A percentile compares a stretch with the other conserved stretches of the same genome.
phyloP scores from a whole-genome alignment of 176 grass and related monocot species.

The Luzula sylvatica region DNA sequence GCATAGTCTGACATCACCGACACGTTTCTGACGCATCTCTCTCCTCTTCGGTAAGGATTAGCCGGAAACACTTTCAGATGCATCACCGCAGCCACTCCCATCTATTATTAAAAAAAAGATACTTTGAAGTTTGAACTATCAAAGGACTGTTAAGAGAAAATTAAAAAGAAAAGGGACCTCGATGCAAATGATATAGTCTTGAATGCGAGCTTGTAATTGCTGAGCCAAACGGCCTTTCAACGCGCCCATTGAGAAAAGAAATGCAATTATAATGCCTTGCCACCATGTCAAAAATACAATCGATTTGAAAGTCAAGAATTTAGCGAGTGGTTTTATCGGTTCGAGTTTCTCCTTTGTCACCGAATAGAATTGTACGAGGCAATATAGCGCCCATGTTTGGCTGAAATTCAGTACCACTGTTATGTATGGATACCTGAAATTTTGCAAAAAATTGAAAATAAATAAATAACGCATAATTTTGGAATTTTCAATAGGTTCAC shows the following conservation, averaged over 20 bases:
- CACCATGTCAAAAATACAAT: constrained; percentile 99
- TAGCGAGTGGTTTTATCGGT: constrained; percentile 83
- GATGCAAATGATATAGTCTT: constrained; percentile 97
- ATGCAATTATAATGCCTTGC: constrained; percentile 92
- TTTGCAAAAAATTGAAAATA: too few species aligned
- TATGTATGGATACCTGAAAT: constrained; percentile 88
- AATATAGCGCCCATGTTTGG: constrained; percentile 97
- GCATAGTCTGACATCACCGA: constrained; percentile 98
- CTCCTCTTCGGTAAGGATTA: constrained; percentile 62
- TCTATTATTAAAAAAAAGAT: constrained; percentile 41
- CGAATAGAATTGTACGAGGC: constrained; percentile 93
- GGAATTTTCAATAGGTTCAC: too few species aligned
- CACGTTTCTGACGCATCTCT: constrained; percentile 61
- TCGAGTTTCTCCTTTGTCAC: constrained; percentile 88
- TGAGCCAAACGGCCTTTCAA: constrained; percentile 92
- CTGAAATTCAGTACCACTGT: constrained; percentile 94
- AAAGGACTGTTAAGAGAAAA: constrained; percentile 5
- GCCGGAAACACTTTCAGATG: constrained; percentile 94
- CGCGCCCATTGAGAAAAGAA: constrained; percentile 83
- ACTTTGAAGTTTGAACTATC: background rate
- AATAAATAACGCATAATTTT: too few species aligned
- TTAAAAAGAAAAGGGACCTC: constrained; percentile 33
- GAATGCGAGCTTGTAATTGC: constrained; percentile 79
- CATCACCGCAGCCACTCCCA: constrained; percentile 81
- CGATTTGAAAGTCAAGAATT: constrained; percentile 97